Percentiles rank a stretch among this genome's conserved stretches.
Evolutionary conservation across 2,329 filamentous ascomycete species (phyloP).

Genomic region (Xylariaceae sp.): DNA sequence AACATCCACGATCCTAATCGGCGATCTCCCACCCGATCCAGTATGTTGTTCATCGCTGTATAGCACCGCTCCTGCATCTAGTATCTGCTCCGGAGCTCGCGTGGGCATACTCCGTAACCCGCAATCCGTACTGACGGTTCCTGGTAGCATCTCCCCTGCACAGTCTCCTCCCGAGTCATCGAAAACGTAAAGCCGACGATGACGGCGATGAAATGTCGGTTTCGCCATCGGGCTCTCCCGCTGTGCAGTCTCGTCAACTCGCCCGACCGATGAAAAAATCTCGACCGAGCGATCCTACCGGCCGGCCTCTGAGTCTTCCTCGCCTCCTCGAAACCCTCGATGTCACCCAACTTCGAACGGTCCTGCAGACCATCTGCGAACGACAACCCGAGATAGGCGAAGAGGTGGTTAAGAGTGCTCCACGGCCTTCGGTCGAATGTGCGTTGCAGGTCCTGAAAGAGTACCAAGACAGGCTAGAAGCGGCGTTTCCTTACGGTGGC

Average conservation of each 20-base stretch:
- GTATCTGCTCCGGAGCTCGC: neutral
- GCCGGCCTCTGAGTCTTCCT: constrained; percentile 50
- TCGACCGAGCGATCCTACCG: constrained; percentile 58
- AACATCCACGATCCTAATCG: constrained; percentile 53
- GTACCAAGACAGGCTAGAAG: constrained; percentile 73
- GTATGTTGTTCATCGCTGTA: constrained; percentile 38
- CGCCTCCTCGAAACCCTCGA: constrained; percentile 94
- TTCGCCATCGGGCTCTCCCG: constrained; percentile 78
- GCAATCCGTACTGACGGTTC: constrained; percentile 7
- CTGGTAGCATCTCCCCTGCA: constrained; percentile 45
- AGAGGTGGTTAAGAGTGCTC: constrained; percentile 78
- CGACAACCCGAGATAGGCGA: constrained; percentile 78
- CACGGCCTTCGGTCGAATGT: constrained; percentile 76
- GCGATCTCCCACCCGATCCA: constrained; percentile 49
- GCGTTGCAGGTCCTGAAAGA: constrained; percentile 74
- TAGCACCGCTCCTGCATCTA: neutral
- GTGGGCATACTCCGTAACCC: neutral
- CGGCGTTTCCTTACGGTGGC: constrained; percentile 80
- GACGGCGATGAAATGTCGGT: constrained; percentile 88
- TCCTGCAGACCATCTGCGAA: constrained; percentile 88
- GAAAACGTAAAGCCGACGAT: constrained; percentile 83
- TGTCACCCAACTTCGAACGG: constrained; percentile 72
- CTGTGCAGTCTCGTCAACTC: constrained; percentile 63
- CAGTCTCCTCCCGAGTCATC: constrained; percentile 47
- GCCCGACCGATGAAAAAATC: constrained; percentile 60